Base-by-base conservation (phyloP, 1,139 yeast genomes). In the Candida tetrigidarum region DNA sequence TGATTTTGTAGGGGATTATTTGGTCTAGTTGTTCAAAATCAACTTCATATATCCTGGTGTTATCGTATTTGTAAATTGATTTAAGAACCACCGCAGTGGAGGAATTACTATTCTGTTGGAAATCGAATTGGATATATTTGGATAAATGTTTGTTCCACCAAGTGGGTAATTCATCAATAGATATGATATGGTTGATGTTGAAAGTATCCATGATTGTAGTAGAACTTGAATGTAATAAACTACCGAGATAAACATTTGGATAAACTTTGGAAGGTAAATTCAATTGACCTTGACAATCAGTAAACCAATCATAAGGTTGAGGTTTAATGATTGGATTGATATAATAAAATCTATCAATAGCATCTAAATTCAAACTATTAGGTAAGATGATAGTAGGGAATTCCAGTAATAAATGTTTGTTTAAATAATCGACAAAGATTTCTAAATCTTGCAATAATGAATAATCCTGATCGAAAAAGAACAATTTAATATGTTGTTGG, bases 261-360 rank as follows among this genome's bases (percentile, higher is more conserved):
- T 59, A 52, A 9, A 71, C 60, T 42, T 58, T 60, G 28, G 72
- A 63, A 1, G 77, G 77, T 46, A 71, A 66, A 48, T 72, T 72
- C 50, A 69, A 66, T 47, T 71, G 76, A 37, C 54, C 52, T 10
- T 52, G 57, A 15, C 53, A 50, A 33, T 63, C 52, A 5, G 25
- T n/a, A 47, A 71, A 72, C 77, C 77, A 72, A 49, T 71, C 76
- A 41, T 46, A 46, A 11, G 37, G 41, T 9, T 34, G 41, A 4
- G 47, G 43, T 33, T 42, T 47, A 5, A 39, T 16, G 11, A 39
- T 39, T 18, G 50, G 48, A 16, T 37, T 39, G 3, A 25, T 25
- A 5, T 18, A 19, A 23, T 49, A 45, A 32, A 42, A 41, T n/a
- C 35, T 39, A 37, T 45, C 42, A 10, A 47, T 42, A 8, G 42